Conservation (phyloP, 169 alveolate species). For the Cryptosporidium baileyi region DNA sequence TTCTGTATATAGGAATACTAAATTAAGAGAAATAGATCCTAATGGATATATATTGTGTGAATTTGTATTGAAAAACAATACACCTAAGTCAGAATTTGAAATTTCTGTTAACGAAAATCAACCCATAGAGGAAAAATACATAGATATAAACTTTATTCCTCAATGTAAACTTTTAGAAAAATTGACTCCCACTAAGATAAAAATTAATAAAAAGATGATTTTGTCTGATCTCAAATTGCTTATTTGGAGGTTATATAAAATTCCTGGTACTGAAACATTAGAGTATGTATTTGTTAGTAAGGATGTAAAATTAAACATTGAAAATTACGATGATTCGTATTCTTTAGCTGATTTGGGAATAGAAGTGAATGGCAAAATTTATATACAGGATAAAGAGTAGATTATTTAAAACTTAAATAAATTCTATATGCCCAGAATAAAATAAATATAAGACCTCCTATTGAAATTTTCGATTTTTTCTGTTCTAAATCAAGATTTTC, state of each 20-base stretch:
- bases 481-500: conserved; percentile 58
- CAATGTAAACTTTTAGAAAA: not conserved
- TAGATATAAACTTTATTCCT: conserved; percentile 29
- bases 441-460: conserved; percentile 20
- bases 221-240: conserved; percentile 18
- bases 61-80: not conserved
- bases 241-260: conserved; percentile 28
- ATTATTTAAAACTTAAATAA: not conserved
- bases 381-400: conserved; percentile 3
- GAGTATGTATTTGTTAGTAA: conserved; percentile 4
- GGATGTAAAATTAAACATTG: not conserved
- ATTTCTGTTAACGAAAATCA: not conserved
- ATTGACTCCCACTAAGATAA: conserved; percentile 1
- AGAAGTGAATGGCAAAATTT: conserved; percentile 6
- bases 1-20: not conserved
- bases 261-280: conserved; percentile 8
- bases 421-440: conserved; percentile 39
- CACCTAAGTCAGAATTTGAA: not conserved
- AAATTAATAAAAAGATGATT: conserved; percentile 28
- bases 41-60: conserved; percentile 17
- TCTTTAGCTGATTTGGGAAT: conserved; percentile 51
- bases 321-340: conserved; percentile 13
- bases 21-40: conserved; percentile 11
- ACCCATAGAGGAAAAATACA: not conserved
- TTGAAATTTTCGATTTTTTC: conserved; percentile 1